Evolutionary conservation across 345 rosid species (phyloP).

Genomic region (Excoecaria agallocha): DNA sequence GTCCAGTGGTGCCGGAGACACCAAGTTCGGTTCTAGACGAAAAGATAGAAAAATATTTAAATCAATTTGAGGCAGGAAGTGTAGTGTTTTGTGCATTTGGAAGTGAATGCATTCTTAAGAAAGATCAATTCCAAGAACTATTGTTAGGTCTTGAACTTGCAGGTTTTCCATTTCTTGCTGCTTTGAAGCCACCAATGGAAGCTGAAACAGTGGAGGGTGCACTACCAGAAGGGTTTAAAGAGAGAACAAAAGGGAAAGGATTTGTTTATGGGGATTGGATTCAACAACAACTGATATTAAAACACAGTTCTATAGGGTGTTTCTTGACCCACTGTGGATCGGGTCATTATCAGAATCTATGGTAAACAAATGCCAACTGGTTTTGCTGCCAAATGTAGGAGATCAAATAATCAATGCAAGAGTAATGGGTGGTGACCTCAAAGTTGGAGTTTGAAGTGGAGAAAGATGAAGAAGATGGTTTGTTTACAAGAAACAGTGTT

Average conservation of each 20-base stretch:
- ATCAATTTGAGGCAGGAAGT: conserved; percentile 7
- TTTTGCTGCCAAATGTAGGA: conserved; percentile 34
- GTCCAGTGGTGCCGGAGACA: conserved; percentile 37
- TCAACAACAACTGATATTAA: conserved; percentile 30
- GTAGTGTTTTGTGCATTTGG: conserved; percentile 42
- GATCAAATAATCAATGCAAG: conserved; percentile 47
- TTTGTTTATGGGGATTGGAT: conserved; percentile 34
- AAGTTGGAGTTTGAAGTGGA: conserved; percentile 39
- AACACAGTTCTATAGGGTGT: conserved; percentile 38
- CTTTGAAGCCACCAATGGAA: conserved; percentile 39
- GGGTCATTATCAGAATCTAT: conserved; percentile 38
- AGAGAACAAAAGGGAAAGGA: conserved; percentile 32
- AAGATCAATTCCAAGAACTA: conserved; percentile 34
- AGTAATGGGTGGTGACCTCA: conserved; percentile 31
- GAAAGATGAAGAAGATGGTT: conserved; percentile 36
- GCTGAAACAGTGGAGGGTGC: conserved; percentile 27
- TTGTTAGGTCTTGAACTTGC: conserved; percentile 35
- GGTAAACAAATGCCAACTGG: conserved; percentile 36
- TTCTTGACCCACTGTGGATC: conserved; percentile 50
- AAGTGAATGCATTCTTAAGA: conserved; percentile 33
- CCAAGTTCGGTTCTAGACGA: conserved; percentile 22
- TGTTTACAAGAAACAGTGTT: conserved; percentile 28
- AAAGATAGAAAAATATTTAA: conserved; percentile 11
- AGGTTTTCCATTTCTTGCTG: conserved; percentile 33
- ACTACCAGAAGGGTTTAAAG: conserved; percentile 33